A percentile compares a stretch with the other conserved stretches of the same genome.
phyloP scores from a whole-genome alignment of 495 filamentous ascomycete genomes.

The Thozetella sp. region DNA sequence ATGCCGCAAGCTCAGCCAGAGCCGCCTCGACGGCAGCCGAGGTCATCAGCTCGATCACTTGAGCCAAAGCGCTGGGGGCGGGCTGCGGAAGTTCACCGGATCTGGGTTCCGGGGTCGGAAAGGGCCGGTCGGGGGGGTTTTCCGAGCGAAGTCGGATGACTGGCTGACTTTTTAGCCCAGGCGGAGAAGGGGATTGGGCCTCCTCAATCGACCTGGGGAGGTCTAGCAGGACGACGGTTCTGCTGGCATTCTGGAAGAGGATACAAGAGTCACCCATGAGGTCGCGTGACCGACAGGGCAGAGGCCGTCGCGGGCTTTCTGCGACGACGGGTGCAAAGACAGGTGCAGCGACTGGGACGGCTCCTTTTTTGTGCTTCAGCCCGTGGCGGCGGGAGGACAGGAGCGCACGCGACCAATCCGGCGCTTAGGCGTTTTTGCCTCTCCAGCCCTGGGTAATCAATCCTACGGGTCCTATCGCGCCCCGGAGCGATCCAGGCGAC shows the following conservation, averaged over 20 bases:
- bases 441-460: no score
- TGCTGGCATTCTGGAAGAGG: slow-evolving; percentile 37
- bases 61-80: slow-evolving; percentile 23
- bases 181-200: slow-evolving; percentile 35
- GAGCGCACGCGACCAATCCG: no score
- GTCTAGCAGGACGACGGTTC: slow-evolving; percentile 39
- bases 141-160: slow-evolving; percentile 31
- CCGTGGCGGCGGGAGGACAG: no score
- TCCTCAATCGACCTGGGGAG: slow-evolving; percentile 48
- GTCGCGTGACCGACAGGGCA: not conserved
- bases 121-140: slow-evolving; percentile 33
- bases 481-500: no score
- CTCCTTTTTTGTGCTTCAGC: no score
- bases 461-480: no score
- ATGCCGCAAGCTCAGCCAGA: slow-evolving; percentile 29
- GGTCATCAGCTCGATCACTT: slow-evolving; percentile 46
- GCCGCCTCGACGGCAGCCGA: slow-evolving; percentile 38
- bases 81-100: slow-evolving; percentile 4
- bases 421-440: no score
- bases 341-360: no score
- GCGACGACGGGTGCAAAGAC: not conserved
- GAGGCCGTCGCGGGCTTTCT: not conserved
- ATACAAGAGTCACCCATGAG: slow-evolving; percentile 28
- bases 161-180: not conserved
- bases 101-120: slow-evolving; percentile 46